Evolutionary conservation across 176 grass and related monocot species (phyloP), one percentile per base, ranked within the genome.

Genomic region (Elaeis guineensis): DNA sequence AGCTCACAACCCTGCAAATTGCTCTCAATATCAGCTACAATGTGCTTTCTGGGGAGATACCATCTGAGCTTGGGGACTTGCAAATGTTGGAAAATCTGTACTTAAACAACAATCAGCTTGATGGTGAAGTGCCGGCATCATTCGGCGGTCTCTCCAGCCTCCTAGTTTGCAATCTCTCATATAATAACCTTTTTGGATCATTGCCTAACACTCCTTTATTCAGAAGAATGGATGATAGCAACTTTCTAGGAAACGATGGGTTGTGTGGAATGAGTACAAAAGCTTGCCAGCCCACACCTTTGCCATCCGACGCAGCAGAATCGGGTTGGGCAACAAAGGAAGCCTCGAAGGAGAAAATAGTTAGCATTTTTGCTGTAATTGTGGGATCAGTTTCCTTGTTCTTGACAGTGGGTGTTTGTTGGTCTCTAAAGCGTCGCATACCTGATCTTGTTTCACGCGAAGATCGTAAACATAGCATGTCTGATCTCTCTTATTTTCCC

Each of bases 21-120:
- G 84, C 94, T 20, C 79, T 98, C 21, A 98, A 98, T 69, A 44
- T 92, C 53, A 98, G 94, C 70, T 70, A 93, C 73, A 98, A 98
- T 77, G 74, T 73, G 75, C 66, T 98, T 17, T 85, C 84, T 2
- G 94, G 94, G 28, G 84, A 87, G 58, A 85, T 98, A 63, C 94
- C 94, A 0, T 44, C 50, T 0, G 80, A 89, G 51, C 76, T 98
- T 49, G 94, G 94, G 21, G 92, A 93, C 68, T 77, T 98, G 66
- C 77, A 48, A 28, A 85, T 98, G 94, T 51, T 98, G 49, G 84
- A 83, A 62, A 76, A 63, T 61, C 76, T 98, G 52, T 89, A 81
- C 72, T 72, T 98, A 79, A 87, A 98, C 80, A 83, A 93, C 70
- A 98, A 98, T 83, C 75, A 83, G 54, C 82, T 98, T 51, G 64